Base-by-base conservation (phyloP, 2,329 filamentous ascomycete genomes). In the Phaeophleospora eucalypticola region DNA sequence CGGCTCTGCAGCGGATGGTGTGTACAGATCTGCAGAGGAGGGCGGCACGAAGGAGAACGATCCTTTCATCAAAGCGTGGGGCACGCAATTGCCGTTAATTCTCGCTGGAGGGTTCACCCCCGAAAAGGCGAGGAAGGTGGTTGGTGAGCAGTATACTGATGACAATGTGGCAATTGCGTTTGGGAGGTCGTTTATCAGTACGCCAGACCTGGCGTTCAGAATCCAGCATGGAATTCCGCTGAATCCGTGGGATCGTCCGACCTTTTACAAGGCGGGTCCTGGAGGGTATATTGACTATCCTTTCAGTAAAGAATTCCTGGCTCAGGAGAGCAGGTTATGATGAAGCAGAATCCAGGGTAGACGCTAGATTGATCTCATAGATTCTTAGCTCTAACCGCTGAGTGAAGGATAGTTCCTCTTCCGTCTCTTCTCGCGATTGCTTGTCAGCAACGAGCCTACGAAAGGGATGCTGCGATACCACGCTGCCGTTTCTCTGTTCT, bases 121-220 rank as follows among this genome's bases (percentile, higher is more conserved):
- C 0, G 65, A 68, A 12, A 68, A 66, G 15, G 70, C 70, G 4
- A 61, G 54, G 44, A 52, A 51, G 27, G 55, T 53, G 12, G 53
- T 72, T 1, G 65, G 66, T 39, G 63, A 72, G 44, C 63, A 75
- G 45, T 68, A 74, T 47, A 63, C 60, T 17, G 66, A 70, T 9
- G 66, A 68, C 29, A 69, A 75, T 39, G 54, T 76, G n/a, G 62
- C 62, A 16, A 65, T 75, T 14, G 72, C 70, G 1, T 76, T 77
- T 56, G 75, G 75, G 4, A 57, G 74, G 18, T 70, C 69, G 45
- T 78, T 74, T 50, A 74, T 76, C 51, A 66, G 67, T 34, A 77
- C 68, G 6, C 75, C 75, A 2, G 74, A 78, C 56, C 58, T 78
- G 15, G 67, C 70, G 3, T 76, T 68, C 52, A 63, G 73, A 27